Conservation (phyloP, 495 filamentous ascomycete genomes). For the Penicillium dipodomyicola region DNA sequence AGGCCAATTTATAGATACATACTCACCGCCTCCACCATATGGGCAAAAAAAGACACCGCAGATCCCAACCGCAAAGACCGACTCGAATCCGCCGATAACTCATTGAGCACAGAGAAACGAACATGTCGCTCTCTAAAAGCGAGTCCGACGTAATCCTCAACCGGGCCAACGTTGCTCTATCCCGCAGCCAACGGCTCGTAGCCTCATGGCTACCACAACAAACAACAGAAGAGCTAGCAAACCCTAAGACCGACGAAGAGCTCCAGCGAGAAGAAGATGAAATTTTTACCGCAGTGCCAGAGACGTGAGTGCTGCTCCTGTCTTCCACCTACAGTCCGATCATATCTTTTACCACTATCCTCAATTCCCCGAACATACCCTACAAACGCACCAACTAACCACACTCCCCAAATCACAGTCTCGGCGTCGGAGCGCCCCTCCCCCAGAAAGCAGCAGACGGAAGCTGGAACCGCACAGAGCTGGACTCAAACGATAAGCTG, state of each 20-base stretch:
- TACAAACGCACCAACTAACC: neutral
- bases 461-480: conserved; percentile 40
- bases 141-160: conserved; percentile 52
- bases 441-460: conserved; percentile 42
- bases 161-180: conserved; percentile 48
- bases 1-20: neutral
- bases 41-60: conserved; percentile 10
- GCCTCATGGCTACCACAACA: conserved; percentile 52
- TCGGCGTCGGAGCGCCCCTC: conserved; percentile 48
- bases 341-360: neutral
- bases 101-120: conserved; percentile 2
- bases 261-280: conserved; percentile 49
- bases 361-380: neutral
- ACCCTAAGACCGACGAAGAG: conserved; percentile 43
- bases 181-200: conserved; percentile 51
- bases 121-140: conserved; percentile 37
- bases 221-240: conserved; percentile 42
- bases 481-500: conserved; percentile 45
- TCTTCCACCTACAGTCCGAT: neutral
- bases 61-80: neutral
- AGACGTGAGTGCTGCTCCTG: conserved; percentile 39
- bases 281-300: conserved; percentile 51
- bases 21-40: neutral
- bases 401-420: conserved; percentile 23
- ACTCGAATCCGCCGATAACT: conserved; percentile 1